Base-by-base conservation (phyloP, 2,329 filamentous ascomycete genomes). In the Aspergillus sp. region DNA sequence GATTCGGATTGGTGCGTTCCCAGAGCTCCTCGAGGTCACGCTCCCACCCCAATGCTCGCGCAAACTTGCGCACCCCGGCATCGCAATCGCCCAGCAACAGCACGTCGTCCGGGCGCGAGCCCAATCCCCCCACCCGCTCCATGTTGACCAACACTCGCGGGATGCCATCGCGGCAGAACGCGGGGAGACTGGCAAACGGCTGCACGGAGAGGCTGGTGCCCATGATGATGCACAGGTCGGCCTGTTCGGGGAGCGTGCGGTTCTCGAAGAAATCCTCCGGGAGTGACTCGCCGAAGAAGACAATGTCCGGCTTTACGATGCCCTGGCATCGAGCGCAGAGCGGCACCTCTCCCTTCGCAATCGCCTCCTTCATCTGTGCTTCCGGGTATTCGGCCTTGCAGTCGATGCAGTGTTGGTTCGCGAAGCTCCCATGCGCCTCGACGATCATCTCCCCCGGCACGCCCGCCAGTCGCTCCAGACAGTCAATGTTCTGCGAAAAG, bases 401-500 rank as follows among this genome's bases (percentile, higher is more conserved):
- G 20, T 96, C 90, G 63, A 97, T 92, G 70, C 94, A 99, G 59
- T 87, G 82, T 73, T 97, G 93, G 1, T 82, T 84, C 19, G 93
- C 93, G 68, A 97, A 99, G 69, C 90, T 96, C 43, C 94, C 94
- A 70, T 99, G 94, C 0, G 94, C 94, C 73, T 97, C 93, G 30
- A 99, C 80, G 46, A 99, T 92, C 70, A 82, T 85, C 2, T 93
- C 85, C 0, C 77, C 80, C 0, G 91, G 89, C 1, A 99, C 85
- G 22, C 94, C 94, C 11, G 93, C 94, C 60, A 83, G 81, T 19
- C 92, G 84, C 73, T 99, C 94, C 11, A 99, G 80, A 64, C 91
- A 96, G 74, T 99, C 94, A 60, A 99, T 97, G 66, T 99, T 99
- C 68, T 99, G 94, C 0, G 94, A 96, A 71, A 97, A 99, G 49